Percentiles rank a stretch among this genome's conserved stretches.
Evolutionary conservation across 139 green algal genomes (phyloP).

Genomic region (Dunaliella sp.): DNA sequence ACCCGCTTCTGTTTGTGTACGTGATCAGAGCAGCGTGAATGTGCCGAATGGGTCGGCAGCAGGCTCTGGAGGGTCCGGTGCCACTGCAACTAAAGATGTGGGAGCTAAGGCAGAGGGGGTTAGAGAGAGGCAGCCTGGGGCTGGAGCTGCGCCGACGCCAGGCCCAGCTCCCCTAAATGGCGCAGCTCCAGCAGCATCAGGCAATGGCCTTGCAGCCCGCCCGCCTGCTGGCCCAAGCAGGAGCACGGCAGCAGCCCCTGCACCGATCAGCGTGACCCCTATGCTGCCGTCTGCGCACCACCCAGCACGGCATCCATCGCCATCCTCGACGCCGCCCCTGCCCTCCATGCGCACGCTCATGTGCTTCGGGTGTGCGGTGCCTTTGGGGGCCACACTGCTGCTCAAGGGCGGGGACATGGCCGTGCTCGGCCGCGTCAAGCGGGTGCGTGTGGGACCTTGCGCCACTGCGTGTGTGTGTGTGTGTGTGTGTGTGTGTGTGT

Average conservation of each 20-base stretch:
- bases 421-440: constrained; percentile 51
- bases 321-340: not conserved
- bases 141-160: not conserved
- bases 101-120: not conserved
- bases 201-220: too few species aligned
- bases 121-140: not conserved
- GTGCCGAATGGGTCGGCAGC: not conserved
- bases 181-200: too few species aligned
- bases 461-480: constrained; percentile 46
- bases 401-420: constrained; percentile 45
- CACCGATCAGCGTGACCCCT: too few species aligned
- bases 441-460: constrained; percentile 37
- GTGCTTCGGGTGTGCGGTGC: constrained; percentile 71
- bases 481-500: too few species aligned
- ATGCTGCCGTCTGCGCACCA: too few species aligned
- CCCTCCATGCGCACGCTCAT: constrained; percentile 51
- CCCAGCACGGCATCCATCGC: too few species aligned
- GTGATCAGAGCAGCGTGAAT: not conserved
- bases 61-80: too few species aligned
- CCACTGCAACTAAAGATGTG: constrained; percentile 6
- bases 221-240: not conserved
- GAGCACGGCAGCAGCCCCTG: not conserved
- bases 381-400: constrained; percentile 73
- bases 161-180: not conserved
- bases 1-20: too few species aligned